A percentile compares a stretch with the other conserved stretches of the same genome.
These are phyloP conservation scores for Pulveroboletus sp. DNA, from an alignment of 768 basidiomycete genomes.

Conservation along the genomic window DNA sequence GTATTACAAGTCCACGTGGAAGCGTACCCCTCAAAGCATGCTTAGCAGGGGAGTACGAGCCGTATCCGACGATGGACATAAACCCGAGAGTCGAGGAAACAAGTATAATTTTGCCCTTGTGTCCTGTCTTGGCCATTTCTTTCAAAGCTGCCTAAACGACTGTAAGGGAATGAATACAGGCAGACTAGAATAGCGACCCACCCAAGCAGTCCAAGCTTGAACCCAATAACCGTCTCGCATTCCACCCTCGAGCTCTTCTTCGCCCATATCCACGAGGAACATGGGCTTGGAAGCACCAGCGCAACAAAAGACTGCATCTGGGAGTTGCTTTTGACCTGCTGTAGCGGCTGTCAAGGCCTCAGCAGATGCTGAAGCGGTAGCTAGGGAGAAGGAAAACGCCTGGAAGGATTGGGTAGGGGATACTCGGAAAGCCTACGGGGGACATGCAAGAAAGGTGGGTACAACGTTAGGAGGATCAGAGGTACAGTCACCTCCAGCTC, in stretches of 20 bases:
- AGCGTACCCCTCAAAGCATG: constrained; percentile 74
- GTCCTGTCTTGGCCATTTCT: constrained; percentile 54
- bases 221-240: constrained; percentile 28
- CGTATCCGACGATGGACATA: constrained; percentile 74
- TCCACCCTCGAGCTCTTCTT: constrained; percentile 52
- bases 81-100: constrained; percentile 72
- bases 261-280: constrained; percentile 69
- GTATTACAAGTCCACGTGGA: not conserved
- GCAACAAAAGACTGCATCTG: constrained; percentile 77
- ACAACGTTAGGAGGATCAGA: not conserved
- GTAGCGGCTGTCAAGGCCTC: constrained; percentile 63
- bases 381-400: constrained; percentile 63
- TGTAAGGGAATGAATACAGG: not conserved
- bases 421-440: constrained; percentile 45
- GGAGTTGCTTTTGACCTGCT: constrained; percentile 51
- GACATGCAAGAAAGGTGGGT: not conserved
- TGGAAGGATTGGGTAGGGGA: constrained; percentile 58
- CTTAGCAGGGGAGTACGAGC: constrained; percentile 79
- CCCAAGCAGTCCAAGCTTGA: constrained; percentile 53
- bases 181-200: not conserved
- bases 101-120: constrained; percentile 69
- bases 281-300: constrained; percentile 71
- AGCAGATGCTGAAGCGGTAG: constrained; percentile 46
- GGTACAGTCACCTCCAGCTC: constrained; percentile 56
- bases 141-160: constrained; percentile 57